These are phyloP conservation scores for Pythium apleroticum DNA, from an alignment of 352 stramenopile species.

Conservation along the genomic window DNA sequence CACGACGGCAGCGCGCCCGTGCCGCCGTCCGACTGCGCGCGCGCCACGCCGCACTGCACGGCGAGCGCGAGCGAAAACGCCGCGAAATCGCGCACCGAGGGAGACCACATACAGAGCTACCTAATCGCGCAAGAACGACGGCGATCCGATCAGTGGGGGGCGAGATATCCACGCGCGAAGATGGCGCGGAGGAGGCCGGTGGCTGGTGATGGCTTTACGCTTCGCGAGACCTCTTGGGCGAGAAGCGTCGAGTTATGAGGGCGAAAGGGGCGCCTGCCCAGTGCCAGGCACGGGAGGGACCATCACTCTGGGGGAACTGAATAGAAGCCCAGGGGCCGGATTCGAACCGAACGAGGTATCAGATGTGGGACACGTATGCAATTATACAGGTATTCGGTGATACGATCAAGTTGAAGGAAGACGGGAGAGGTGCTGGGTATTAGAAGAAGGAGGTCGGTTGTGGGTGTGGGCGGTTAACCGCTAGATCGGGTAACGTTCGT, in stretches of 20 bases:
- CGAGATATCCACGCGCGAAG: conserved; percentile 14
- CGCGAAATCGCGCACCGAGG: conserved; percentile 26
- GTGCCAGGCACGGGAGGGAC: not conserved
- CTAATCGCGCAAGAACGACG: not conserved
- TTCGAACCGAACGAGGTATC: conserved; percentile 10
- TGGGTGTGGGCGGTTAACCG: conserved; percentile 2
- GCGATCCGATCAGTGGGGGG: not conserved
- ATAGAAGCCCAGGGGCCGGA: conserved; percentile 18
- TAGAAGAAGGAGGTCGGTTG: not conserved
- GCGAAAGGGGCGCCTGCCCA: conserved; percentile 15
- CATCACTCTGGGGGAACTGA: conserved; percentile 28
- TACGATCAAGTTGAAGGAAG: not conserved
- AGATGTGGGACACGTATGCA: not conserved
- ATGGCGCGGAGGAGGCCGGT: too few species aligned
- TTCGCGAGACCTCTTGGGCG: not conserved
- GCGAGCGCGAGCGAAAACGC: conserved; percentile 29
- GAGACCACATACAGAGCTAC: conserved; percentile 23
- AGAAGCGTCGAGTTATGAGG: conserved; percentile 13
- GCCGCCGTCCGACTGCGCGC: conserved; percentile 5
- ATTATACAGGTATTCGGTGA: not conserved
- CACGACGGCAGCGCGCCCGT: conserved; percentile 68
- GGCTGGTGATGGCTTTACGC: not conserved
- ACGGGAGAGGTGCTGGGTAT: not conserved
- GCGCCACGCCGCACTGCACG: conserved; percentile 34
- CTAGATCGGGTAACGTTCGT: not conserved